Conservation (phyloP, 345 rosid species). For the Murraya koenigii region DNA sequence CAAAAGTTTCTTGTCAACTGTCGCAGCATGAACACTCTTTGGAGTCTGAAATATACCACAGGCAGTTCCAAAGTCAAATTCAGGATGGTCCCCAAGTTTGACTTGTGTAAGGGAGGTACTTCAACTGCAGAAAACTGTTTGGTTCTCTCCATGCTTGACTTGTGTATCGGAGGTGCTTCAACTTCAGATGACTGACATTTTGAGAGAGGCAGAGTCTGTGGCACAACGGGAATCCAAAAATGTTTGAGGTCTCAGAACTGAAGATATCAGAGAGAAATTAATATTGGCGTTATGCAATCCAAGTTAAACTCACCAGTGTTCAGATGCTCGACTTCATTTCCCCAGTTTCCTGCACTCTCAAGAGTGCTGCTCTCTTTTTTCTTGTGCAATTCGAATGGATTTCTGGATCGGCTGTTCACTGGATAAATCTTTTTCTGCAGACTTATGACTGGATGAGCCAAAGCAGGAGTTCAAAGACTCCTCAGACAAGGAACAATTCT, state of each 20-base stretch:
- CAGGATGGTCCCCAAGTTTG: slow-evolving; percentile 27
- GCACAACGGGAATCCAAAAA: neutral
- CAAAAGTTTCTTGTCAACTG: slow-evolving; percentile 13
- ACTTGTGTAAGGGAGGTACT: no score
- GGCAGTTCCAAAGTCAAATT: slow-evolving; percentile 22
- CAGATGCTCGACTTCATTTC: slow-evolving; percentile 1
- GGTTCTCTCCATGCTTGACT: slow-evolving; percentile 8
- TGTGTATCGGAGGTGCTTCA: slow-evolving; percentile 7
- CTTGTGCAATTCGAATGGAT: slow-evolving; percentile 10
- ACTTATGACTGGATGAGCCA: slow-evolving; percentile 8
- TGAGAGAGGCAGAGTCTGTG: neutral
- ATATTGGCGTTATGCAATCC: slow-evolving; percentile 3
- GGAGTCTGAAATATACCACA: slow-evolving; percentile 1
- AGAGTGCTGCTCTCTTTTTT: slow-evolving; percentile 1
- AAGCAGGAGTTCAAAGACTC: slow-evolving; percentile 11
- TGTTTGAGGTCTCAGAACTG: slow-evolving; percentile 8
- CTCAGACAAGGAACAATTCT: slow-evolving; percentile 10
- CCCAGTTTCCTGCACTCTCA: neutral
- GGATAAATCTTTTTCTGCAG: slow-evolving; percentile 1
- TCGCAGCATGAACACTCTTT: neutral
- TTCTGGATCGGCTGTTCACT: neutral
- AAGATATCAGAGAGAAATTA: slow-evolving; percentile 5
- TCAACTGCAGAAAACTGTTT: neutral
- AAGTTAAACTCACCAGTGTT: slow-evolving; percentile 6
- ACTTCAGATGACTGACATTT: slow-evolving; percentile 1